Base-by-base conservation (phyloP, 495 filamentous ascomycete genomes). In the Aspergillus bridgeri region DNA sequence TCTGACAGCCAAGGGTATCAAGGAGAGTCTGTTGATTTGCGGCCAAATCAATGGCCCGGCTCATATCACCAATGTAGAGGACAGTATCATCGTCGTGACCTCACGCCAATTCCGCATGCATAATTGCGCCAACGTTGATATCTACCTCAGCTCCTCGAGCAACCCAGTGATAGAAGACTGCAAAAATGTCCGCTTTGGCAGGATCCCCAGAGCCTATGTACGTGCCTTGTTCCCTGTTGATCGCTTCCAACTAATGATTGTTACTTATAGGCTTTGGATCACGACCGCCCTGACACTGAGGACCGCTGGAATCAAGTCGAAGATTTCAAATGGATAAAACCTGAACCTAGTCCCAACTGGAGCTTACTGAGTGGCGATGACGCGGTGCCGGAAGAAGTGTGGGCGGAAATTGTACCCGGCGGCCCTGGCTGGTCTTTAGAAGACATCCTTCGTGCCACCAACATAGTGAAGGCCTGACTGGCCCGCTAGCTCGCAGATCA, bases 301-400 rank as follows among this genome's bases (percentile, higher is more conserved):
- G 92, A 94, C 69, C 78, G 86, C 57, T 98, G 90, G 89, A 83
- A 90, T 63, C 84, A 95, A 65, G 87, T 98, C 15, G 90, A 97
- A 65, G 94, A 98, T 64, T 98, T 98, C 78, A 94, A 96, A 71
- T 98, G 95, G 95, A 80, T 96, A 59, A 95, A 91, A 70, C 76
- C 81, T 11, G 89, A 88, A 48, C 85, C 83, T 18, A 96, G 90
- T 62, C 94, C 94, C 1, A 92, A 98, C 68, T 98, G 93, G 91
- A 83, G 78, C 47, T 65, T 92, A 9, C 56, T 97, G 43, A 74
- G 80, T 17, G 79, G 80, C 46, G 78, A 76, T 19, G 76, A 88
- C 38, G 81, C 85, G 9, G 77, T 93, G 7, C 56, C 72, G 5
- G 82, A 85, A 19, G 78, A 81, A 19, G 79, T 87, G 1, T 96